Base-by-base conservation (phyloP, 2,329 filamentous ascomycete species). In the Fusarium sp. region DNA sequence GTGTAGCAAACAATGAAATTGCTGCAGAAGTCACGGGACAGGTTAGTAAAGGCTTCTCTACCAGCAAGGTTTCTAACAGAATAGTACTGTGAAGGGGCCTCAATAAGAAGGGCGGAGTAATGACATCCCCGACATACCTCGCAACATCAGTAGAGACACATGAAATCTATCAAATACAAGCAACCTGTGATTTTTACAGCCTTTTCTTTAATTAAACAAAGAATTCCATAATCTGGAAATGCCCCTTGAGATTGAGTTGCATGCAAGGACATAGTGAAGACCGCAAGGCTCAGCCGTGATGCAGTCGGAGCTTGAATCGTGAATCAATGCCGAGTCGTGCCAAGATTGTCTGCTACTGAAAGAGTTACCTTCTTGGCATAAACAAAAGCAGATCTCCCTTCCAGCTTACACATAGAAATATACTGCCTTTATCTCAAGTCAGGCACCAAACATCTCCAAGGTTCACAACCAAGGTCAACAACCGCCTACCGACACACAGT, bases 1-100 rank as follows among this genome's bases (percentile, higher is more conserved):
- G 41, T 25, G 23, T 20, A 33, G n/a, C n/a, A 30, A 49, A 49
- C 30, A 37, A 22, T 22, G 22, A 54, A 20, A 20, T n/a, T 33
- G 14, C 35, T 22, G 25, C 25, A 37, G 14, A 30, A 30, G 25
- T 33, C 40, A 62, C 56, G n/a, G n/a, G n/a, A n/a, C n/a, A n/a
- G n/a, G n/a, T n/a, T n/a, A n/a, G n/a, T n/a, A n/a, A n/a, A n/a
- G n/a, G n/a, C 20, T 19, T 17, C 22, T 33, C 41, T 41, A 17
- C 17, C 27, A 45, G 45, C 20, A 56, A 52, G 44, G 47, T 40
- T 55, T 19, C 22, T 48, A 37, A 40, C 40, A 27, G 14, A 51
- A 41, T 25, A 27, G 48, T 30, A 41, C 53, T 67, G 64, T 59
- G 58, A 40, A 67, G 64, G 58, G 51, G 46, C 30, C 5, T 33